Evolutionary conservation across 1,284 basidiomycete genomes (phyloP).

Genomic region (Rhizoctonia solani): DNA sequence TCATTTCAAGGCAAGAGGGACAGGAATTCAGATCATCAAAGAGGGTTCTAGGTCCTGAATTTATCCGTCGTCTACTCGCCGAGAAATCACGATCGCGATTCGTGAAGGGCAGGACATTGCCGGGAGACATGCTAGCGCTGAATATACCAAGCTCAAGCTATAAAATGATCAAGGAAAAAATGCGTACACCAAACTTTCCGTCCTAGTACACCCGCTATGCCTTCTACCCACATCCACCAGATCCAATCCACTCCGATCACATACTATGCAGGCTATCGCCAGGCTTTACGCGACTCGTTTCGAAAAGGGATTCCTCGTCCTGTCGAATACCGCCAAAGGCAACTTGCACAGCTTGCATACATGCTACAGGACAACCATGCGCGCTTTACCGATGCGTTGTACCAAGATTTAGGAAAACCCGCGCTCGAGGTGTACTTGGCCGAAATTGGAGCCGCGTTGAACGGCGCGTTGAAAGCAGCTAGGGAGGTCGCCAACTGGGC

Average conservation of each 20-base stretch:
- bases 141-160: too few relatives aligned
- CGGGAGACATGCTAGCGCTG: too few relatives aligned
- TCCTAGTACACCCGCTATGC: background rate
- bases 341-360: slow-evolving; percentile 65
- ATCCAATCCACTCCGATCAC: slow-evolving; percentile 28
- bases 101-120: background rate
- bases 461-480: slow-evolving; percentile 54
- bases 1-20: too few relatives aligned
- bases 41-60: background rate
- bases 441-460: slow-evolving; percentile 50
- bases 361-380: slow-evolving; percentile 63
- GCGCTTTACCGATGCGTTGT: slow-evolving; percentile 54
- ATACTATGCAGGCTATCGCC: slow-evolving; percentile 23
- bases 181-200: background rate
- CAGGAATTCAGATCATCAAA: background rate
- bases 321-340: slow-evolving; percentile 60
- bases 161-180: background rate
- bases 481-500: slow-evolving; percentile 59
- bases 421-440: slow-evolving; percentile 49
- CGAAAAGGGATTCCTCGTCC: slow-evolving; percentile 55
- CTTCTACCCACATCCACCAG: background rate
- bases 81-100: background rate
- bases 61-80: background rate
- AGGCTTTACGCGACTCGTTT: slow-evolving; percentile 55
- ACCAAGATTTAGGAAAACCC: slow-evolving; percentile 60